Evolutionary conservation across 495 filamentous ascomycete species (phyloP).

Genomic region (Xylaria cubensis): DNA sequence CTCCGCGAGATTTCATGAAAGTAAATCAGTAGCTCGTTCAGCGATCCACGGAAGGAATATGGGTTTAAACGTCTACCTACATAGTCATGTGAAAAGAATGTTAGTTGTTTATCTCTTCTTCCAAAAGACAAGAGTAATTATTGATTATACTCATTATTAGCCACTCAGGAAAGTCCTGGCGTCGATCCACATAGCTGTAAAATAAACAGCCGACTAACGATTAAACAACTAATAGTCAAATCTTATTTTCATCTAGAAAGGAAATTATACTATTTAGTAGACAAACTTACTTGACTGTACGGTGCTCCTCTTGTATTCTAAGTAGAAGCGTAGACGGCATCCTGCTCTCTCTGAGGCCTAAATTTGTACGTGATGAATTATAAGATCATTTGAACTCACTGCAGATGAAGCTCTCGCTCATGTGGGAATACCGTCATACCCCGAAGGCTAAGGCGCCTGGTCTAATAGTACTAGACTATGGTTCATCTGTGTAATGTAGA

Average conservation of each 20-base stretch:
- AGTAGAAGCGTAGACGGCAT: neutral
- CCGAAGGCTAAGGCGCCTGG: neutral
- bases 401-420: neutral
- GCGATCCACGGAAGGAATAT: neutral
- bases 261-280: neutral
- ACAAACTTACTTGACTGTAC: neutral
- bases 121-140: neutral
- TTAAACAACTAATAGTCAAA: neutral
- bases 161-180: neutral
- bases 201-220: neutral
- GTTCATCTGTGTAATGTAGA: neutral
- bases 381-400: neutral
- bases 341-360: neutral
- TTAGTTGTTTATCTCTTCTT: neutral
- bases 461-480: neutral
- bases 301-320: neutral
- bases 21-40: neutral
- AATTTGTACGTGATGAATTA: neutral
- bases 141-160: neutral
- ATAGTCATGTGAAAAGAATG: neutral
- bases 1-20: neutral
- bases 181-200: neutral
- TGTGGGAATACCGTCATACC: neutral
- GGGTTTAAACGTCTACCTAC: neutral
- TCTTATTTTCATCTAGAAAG: neutral